Evolutionary conservation across 768 basidiomycete species (phyloP).

Genomic region (Megacollybia marginata): DNA sequence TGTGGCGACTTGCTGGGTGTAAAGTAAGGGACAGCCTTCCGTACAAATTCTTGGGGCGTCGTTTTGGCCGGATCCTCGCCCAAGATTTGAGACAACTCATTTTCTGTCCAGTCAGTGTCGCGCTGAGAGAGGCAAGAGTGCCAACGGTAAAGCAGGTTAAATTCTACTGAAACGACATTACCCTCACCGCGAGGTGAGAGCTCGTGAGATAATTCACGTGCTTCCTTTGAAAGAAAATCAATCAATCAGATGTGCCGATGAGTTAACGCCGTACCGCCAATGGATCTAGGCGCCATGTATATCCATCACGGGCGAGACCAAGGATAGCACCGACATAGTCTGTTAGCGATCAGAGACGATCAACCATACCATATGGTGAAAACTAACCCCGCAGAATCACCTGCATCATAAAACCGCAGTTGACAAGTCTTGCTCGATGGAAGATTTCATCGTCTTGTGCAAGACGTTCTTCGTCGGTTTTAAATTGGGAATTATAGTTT

Average conservation of each 20-base stretch:
- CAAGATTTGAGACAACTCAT: conserved; percentile 27
- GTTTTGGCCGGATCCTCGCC: not conserved
- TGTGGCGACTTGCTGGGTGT: no score
- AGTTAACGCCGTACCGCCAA: conserved; percentile 35
- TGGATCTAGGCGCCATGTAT: conserved; percentile 63
- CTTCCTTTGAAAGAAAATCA: conserved; percentile 26
- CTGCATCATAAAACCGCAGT: conserved; percentile 39
- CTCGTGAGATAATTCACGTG: conserved; percentile 43
- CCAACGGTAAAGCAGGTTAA: conserved; percentile 54
- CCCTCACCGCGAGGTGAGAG: conserved; percentile 62
- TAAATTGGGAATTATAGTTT: conserved; percentile 20
- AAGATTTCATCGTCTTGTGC: conserved; percentile 75
- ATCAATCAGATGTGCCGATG: not conserved
- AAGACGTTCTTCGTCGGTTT: conserved; percentile 15
- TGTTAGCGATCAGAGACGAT: conserved; percentile 1
- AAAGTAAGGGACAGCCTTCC: no score
- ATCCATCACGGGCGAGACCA: conserved; percentile 57
- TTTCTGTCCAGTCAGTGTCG: conserved; percentile 48
- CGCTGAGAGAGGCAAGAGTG: conserved; percentile 43
- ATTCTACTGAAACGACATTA: conserved; percentile 72
- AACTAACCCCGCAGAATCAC: conserved; percentile 21
- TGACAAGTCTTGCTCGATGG: conserved; percentile 64
- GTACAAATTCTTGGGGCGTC: not conserved
- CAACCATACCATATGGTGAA: not conserved
- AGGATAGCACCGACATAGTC: conserved; percentile 76